These are phyloP conservation scores for Capsicum chinense DNA, from an alignment of 257 asterid species.

Conservation along the genomic window DNA sequence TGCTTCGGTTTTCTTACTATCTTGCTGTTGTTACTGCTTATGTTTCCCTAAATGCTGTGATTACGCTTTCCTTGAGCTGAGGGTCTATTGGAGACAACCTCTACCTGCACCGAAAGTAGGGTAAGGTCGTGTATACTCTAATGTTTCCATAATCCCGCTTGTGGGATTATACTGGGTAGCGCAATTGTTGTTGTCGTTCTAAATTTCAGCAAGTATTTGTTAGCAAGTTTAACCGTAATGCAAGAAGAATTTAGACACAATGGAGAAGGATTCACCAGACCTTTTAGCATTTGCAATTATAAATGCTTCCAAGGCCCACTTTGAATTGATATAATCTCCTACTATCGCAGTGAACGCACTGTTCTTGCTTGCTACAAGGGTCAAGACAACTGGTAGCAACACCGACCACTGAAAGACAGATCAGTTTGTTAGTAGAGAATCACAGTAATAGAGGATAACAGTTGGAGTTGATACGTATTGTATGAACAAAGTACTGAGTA, in stretches of 20 bases:
- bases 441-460: not conserved
- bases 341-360: constrained; percentile 51
- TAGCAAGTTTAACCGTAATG: not conserved
- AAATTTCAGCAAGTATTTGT: not conserved
- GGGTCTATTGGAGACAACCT: not conserved
- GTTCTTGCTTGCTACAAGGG: constrained; percentile 76
- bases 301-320: constrained; percentile 97
- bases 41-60: not conserved
- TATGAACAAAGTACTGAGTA: constrained; percentile 28
- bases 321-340: constrained; percentile 65
- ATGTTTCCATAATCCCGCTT: not conserved
- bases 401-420: constrained; percentile 70
- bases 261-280: constrained; percentile 39
- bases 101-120: not conserved
- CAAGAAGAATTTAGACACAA: not conserved
- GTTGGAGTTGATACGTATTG: not conserved
- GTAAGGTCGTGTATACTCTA: not conserved
- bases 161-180: not conserved
- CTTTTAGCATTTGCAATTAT: constrained; percentile 78
- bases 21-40: not conserved
- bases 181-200: not conserved
- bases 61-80: not conserved
- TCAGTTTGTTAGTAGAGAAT: constrained; percentile 17
- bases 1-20: too few species aligned
- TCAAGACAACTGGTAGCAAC: constrained; percentile 85